These are phyloP conservation scores for Tolypocladium album DNA, from an alignment of 2,329 filamentous ascomycete species.

Conservation along the genomic window DNA sequence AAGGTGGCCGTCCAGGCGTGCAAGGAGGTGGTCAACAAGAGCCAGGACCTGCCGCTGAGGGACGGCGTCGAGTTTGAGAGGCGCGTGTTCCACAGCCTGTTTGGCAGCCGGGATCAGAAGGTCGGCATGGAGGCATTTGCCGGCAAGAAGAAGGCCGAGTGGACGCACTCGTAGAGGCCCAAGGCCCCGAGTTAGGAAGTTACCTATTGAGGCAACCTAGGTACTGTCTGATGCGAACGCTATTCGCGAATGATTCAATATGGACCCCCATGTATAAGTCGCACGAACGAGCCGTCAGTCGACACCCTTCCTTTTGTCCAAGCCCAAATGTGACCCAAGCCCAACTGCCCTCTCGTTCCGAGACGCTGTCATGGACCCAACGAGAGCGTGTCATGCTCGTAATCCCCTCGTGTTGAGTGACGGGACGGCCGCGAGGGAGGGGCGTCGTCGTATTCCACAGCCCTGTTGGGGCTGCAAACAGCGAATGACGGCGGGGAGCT, in stretches of 20 bases:
- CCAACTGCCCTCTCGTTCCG: neutral
- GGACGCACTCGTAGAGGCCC: conserved; percentile 59
- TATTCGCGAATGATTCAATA: neutral
- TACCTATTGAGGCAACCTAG: neutral
- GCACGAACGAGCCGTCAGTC: neutral
- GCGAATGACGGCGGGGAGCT: neutral
- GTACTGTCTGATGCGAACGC: neutral
- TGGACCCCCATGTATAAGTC: neutral
- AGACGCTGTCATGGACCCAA: neutral
- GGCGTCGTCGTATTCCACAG: neutral
- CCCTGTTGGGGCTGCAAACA: neutral
- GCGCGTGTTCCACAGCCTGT: conserved; percentile 82
- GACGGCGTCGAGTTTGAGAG: conserved; percentile 95
- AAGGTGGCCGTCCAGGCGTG: conserved; percentile 77
- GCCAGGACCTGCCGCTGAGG: conserved; percentile 75
- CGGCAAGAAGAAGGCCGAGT: conserved; percentile 87
- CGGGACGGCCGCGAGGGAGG: neutral
- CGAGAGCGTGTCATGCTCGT: neutral
- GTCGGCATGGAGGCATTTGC: conserved; percentile 94
- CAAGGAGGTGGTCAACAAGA: conserved; percentile 99
- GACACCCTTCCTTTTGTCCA: neutral
- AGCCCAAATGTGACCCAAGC: neutral
- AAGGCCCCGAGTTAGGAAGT: neutral
- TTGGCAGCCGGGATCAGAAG: conserved; percentile 95
- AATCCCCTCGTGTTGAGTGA: neutral